These are phyloP conservation scores for Verticillium dahliae DNA, from an alignment of 2,329 filamentous ascomycete genomes.

Conservation along the genomic window DNA sequence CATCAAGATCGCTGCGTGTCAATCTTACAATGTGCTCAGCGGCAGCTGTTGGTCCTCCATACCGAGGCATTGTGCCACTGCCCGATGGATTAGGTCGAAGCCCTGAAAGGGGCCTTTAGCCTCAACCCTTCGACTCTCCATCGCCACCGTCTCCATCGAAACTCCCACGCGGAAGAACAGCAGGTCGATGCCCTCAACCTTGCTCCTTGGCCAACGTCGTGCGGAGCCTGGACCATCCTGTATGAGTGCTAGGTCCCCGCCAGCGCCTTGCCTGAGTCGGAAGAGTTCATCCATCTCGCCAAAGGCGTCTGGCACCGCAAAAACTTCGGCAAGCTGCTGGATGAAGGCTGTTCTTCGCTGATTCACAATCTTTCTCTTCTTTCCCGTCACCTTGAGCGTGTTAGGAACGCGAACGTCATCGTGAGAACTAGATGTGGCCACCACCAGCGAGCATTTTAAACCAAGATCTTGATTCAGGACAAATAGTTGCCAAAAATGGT, in stretches of 20 bases:
- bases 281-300: conserved; percentile 10
- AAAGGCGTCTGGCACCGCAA: conserved; percentile 11
- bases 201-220: conserved; percentile 8
- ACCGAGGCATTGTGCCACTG: conserved; percentile 4
- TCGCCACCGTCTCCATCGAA: conserved; percentile 9
- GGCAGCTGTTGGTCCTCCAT: conserved; percentile 6
- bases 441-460: conserved; percentile 6
- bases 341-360: conserved; percentile 8
- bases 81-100: conserved; percentile 6
- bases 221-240: background rate
- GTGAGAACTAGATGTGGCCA: background rate
- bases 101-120: conserved; percentile 2
- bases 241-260: background rate
- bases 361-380: background rate
- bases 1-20: background rate
- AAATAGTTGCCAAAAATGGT: conserved; percentile 10
- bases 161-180: conserved; percentile 9
- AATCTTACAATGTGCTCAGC: conserved; percentile 7
- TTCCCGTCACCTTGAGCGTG: background rate
- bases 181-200: conserved; percentile 5
- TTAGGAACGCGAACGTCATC: conserved; percentile 6
- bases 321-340: conserved; percentile 6
- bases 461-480: conserved; percentile 7
- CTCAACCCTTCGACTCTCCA: conserved; percentile 5
- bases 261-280: background rate